Evolutionary conservation across 2,329 filamentous ascomycete species (phyloP).

Genomic region (Aspergillus spinulosporus): DNA sequence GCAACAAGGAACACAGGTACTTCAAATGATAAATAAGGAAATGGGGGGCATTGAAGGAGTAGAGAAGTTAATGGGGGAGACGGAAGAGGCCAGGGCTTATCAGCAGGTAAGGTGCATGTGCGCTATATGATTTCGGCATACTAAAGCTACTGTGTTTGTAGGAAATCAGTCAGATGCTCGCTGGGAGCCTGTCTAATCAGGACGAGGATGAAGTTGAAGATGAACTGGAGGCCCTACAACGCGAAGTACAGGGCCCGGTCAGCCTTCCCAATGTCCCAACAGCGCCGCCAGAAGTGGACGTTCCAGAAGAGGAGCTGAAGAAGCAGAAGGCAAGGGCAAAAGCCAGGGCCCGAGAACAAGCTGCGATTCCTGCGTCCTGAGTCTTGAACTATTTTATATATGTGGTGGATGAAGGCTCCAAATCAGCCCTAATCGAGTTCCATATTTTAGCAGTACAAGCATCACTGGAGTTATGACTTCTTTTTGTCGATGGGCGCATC

Average conservation of each 20-base stretch:
- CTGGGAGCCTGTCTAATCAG: constrained; percentile 82
- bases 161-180: constrained; percentile 92
- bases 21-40: constrained; percentile 88
- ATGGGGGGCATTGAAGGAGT: constrained; percentile 94
- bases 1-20: constrained; percentile 84
- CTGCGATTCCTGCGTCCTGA: constrained; percentile 16
- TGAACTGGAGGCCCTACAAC: constrained; percentile 79
- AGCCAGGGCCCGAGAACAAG: constrained; percentile 26
- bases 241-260: constrained; percentile 52
- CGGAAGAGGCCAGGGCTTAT: constrained; percentile 85
- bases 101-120: constrained; percentile 64
- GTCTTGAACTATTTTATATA: neutral
- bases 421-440: neutral
- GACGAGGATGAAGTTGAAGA: constrained; percentile 98
- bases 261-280: constrained; percentile 43
- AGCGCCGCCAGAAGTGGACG: constrained; percentile 30
- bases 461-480: neutral
- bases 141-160: constrained; percentile 39
- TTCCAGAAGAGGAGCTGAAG: constrained; percentile 25
- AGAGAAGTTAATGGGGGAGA: constrained; percentile 93
- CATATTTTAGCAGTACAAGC: neutral
- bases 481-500: neutral
- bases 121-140: neutral
- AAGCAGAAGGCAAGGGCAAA: constrained; percentile 34
- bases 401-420: too few species aligned